Conservation (phyloP, 1,139 yeast genomes). For the Lodderomyces theae region DNA sequence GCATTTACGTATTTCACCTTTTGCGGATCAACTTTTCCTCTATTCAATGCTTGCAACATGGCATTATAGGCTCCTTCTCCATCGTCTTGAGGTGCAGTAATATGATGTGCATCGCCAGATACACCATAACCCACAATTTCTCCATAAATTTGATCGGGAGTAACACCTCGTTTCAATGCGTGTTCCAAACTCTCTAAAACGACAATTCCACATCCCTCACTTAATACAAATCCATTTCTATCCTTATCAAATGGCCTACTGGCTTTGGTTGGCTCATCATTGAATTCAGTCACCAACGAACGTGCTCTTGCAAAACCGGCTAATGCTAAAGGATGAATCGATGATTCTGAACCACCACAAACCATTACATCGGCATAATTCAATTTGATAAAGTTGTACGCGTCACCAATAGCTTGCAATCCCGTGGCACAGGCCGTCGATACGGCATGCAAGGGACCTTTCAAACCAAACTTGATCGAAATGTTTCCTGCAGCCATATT, state of each 20-base stretch:
- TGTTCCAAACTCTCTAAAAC: constrained; percentile 75
- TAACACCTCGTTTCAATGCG: constrained; percentile 62
- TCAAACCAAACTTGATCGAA: constrained; percentile 69
- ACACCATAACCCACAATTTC: constrained; percentile 86
- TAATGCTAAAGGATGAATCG: constrained; percentile 80
- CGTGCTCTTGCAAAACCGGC: constrained; percentile 93
- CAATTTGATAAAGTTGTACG: constrained; percentile 70
- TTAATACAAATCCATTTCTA: constrained; percentile 85
- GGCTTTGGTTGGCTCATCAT: constrained; percentile 60
- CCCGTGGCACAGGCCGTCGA: constrained; percentile 99
- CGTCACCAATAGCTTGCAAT: constrained; percentile 90
- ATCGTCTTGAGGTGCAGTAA: constrained; percentile 81
- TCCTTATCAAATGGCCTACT: constrained; percentile 84
- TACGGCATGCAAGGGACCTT: constrained; percentile 86
- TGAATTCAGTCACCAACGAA: constrained; percentile 65
- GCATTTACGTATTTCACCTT: constrained; percentile 82
- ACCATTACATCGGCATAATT: constrained; percentile 86
- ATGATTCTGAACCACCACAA: constrained; percentile 91
- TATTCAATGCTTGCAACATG: constrained; percentile 70
- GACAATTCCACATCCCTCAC: constrained; percentile 89
- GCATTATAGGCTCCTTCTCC: constrained; percentile 87
- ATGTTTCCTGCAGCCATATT: constrained; percentile 97
- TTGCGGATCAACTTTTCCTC: constrained; percentile 40
- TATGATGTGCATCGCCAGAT: constrained; percentile 89
- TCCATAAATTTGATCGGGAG: constrained; percentile 60